Evolutionary conservation across 192 early-diverging fungal species (phyloP), one percentile per base, ranked within the genome.

Genomic region (Obelidium mucronatum): DNA sequence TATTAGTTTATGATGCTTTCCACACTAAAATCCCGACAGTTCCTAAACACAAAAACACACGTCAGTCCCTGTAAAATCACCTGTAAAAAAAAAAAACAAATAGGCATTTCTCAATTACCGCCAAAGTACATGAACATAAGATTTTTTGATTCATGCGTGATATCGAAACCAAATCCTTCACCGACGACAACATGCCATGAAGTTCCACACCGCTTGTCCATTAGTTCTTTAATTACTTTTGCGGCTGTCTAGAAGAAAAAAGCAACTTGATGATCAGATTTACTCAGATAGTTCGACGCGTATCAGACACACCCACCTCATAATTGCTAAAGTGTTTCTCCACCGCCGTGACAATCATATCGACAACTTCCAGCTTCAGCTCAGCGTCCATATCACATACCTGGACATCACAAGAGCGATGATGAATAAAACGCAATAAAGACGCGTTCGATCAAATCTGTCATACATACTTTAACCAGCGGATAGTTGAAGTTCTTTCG

Each of bases 141-240:
- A 58, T 85, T 88, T 42, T 75, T 53, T 75, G 85, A 78, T 67
- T 89, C 88, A 67, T 89, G 85, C 24, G 88, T 89, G 34, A 90
- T 78, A 70, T 90, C 88, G 76, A 87, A 90, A 19, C 87, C 88
- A 68, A 88, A 90, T 8, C 88, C 88, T 80, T 90, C 88, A 15
- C 88, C 88, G n/a, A 90, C 84, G 15, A 90, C 84, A 2, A 83
- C 82, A 44, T 90, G 88, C 88, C 88, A 90, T 8, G 87, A 86
- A 63, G 76, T 87, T 5, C 88, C 88, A 73, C 82, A 84, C 37
- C 85, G 79, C 72, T 89, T 88, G 75, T 90, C 88, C 87, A 90
- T 89, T 34, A 80, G 66, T 63, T 90, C 88, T 68, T 90, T 90
- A 61, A 90, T 83, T 30, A 78, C 82, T 62, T 89, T 89, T 24